Evolutionary conservation across 176 grass and related monocot species (phyloP).

Genomic region (Stipa capillata): DNA sequence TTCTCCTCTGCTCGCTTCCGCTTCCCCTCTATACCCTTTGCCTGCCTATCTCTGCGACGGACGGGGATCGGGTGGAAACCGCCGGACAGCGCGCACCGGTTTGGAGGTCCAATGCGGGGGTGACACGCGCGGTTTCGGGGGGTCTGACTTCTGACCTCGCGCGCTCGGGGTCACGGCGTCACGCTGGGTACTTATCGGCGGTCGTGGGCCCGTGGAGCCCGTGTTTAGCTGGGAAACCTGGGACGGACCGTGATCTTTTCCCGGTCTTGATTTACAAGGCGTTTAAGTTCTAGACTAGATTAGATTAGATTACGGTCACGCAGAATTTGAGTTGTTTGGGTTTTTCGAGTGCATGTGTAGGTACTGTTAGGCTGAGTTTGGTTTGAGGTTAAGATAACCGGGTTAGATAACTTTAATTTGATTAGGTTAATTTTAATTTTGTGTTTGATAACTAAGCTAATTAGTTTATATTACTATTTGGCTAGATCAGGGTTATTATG

Average conservation of each 20-base stretch:
- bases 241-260: neutral
- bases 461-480: too few relatives aligned
- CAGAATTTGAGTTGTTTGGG: too few relatives aligned
- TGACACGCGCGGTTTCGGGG: neutral
- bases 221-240: neutral
- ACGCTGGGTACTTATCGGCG: constrained; percentile 5
- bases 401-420: too few relatives aligned
- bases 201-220: neutral
- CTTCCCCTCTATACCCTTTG: neutral
- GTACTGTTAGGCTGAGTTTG: too few relatives aligned
- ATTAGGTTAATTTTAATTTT: too few relatives aligned
- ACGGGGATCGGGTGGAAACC: constrained; percentile 18
- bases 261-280: too few relatives aligned
- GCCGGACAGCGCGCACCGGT: neutral
- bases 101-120: neutral
- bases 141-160: neutral
- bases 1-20: neutral
- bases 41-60: neutral
- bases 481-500: too few relatives aligned
- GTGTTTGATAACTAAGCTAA: too few relatives aligned
- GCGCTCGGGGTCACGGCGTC: neutral
- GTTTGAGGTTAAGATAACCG: too few relatives aligned
- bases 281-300: too few relatives aligned
- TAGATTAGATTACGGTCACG: too few relatives aligned
- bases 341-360: too few relatives aligned